Percentiles rank a stretch among this genome's conserved stretches.
Conservation (phyloP, 1,284 basidiomycete species). For the Gomphus bonarii region DNA sequence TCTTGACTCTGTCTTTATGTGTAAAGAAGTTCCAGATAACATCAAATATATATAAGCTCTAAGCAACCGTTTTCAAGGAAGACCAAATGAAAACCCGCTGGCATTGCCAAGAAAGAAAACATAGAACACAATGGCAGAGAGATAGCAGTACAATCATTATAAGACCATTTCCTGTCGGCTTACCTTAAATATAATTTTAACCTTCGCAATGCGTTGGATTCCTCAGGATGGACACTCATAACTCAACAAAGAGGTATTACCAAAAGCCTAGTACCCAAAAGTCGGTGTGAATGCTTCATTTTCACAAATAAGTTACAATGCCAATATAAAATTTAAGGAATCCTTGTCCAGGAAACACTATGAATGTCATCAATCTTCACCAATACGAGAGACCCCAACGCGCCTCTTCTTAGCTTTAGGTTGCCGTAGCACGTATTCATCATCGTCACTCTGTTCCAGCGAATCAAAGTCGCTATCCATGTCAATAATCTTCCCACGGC, state of each 20-base stretch:
- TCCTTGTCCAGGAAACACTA: not conserved
- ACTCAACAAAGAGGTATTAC: no score
- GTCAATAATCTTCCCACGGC: not conserved
- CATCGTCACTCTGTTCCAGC: constrained; percentile 8
- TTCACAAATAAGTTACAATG: not conserved
- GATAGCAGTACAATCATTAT: no score
- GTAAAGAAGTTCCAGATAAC: no score
- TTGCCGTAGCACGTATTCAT: constrained; percentile 9
- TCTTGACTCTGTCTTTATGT: not conserved
- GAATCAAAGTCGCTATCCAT: constrained; percentile 10
- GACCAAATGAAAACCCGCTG: no score
- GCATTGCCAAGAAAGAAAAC: no score
- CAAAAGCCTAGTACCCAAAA: no score
- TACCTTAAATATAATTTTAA: no score
- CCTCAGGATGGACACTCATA: no score
- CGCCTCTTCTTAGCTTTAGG: constrained; percentile 5
- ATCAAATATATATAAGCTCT: no score
- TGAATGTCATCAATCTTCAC: not conserved
- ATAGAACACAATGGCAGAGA: no score
- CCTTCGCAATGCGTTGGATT: no score
- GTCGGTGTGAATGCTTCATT: not conserved
- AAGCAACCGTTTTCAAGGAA: no score
- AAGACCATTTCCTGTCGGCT: not conserved
- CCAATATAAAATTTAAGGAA: not conserved
- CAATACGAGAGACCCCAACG: not conserved